Evolutionary conservation across 306 rosid genomes (phyloP).

Genomic region (Alnus glutinosa): DNA sequence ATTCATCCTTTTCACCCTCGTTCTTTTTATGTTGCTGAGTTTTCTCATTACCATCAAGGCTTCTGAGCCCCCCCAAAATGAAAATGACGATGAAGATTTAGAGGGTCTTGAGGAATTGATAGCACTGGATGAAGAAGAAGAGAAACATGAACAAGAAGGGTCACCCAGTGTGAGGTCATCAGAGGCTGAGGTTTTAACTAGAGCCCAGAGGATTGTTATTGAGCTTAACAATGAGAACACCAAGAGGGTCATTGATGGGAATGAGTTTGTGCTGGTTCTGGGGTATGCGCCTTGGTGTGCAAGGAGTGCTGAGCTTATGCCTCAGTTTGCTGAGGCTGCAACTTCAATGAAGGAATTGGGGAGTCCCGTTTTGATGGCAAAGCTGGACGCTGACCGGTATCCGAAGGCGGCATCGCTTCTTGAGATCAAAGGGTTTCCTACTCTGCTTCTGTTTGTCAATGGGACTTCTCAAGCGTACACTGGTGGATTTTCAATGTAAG

Average conservation of each 20-base stretch:
- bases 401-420: slow-evolving; percentile 74
- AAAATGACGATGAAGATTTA: slow-evolving; percentile 50
- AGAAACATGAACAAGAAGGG: slow-evolving; percentile 37
- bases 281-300: slow-evolving; percentile 98
- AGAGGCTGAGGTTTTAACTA: slow-evolving; percentile 74
- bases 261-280: slow-evolving; percentile 75
- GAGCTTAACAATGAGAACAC: slow-evolving; percentile 78
- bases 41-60: slow-evolving; percentile 35
- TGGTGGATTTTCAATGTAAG: slow-evolving; percentile 93
- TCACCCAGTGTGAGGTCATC: slow-evolving; percentile 46
- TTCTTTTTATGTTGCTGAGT: slow-evolving; percentile 50
- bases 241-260: slow-evolving; percentile 58
- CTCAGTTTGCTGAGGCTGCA: slow-evolving; percentile 93
- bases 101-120: slow-evolving; percentile 62
- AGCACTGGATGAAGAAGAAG: slow-evolving; percentile 80
- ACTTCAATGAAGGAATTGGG: slow-evolving; percentile 68
- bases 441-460: slow-evolving; percentile 82
- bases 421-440: slow-evolving; percentile 84
- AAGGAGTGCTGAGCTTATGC: slow-evolving; percentile 96
- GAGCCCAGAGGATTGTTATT: slow-evolving; percentile 86
- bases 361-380: slow-evolving; percentile 71
- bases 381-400: slow-evolving; percentile 82
- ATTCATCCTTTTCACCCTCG: slow-evolving; percentile 44
- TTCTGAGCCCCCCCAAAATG: slow-evolving; percentile 41
- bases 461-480: slow-evolving; percentile 74